A percentile compares a stretch with the other conserved stretches of the same genome.
Evolutionary conservation across 179 eudicot species (phyloP).

Genomic region (Silene vulgaris): DNA sequence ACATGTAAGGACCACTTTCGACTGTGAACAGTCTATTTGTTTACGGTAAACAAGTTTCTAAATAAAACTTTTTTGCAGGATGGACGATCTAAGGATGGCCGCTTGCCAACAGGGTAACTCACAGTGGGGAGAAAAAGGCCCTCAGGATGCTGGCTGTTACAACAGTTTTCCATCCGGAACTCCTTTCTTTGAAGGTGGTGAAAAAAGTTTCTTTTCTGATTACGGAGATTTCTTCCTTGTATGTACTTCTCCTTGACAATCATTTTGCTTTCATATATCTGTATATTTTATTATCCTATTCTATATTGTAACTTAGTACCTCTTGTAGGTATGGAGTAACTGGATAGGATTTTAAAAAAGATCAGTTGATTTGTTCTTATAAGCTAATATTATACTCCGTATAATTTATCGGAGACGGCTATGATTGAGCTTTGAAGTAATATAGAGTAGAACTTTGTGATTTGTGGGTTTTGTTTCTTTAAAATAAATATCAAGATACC

Average conservation of each 20-base stretch:
- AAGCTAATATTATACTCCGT: neutral
- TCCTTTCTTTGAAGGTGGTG: constrained; percentile 55
- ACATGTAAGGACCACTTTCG: constrained; percentile 38
- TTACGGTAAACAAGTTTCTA: constrained; percentile 12
- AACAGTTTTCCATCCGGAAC: constrained; percentile 44
- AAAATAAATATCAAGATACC: neutral
- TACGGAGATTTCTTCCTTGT: constrained; percentile 64
- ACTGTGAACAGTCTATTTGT: neutral
- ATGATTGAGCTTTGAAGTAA: neutral
- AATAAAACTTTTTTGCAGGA: constrained; percentile 32
- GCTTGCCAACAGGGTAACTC: constrained; percentile 54
- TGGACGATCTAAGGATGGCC: constrained; percentile 46
- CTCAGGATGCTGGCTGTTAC: constrained; percentile 48
- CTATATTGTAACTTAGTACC: constrained; percentile 4
- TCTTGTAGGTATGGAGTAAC: neutral
- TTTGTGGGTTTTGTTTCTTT: neutral
- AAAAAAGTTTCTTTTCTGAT: constrained; percentile 50
- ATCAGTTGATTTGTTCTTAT: constrained; percentile 1
- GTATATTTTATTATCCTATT: neutral
- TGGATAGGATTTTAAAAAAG: neutral
- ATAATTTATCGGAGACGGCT: neutral
- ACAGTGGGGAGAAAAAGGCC: constrained; percentile 55
- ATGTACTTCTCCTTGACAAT: constrained; percentile 30
- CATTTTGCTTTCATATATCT: neutral
- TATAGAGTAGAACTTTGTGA: neutral